A percentile compares a stretch with the other conserved stretches of the same genome.
Conservation (phyloP, 2,329 filamentous ascomycete genomes). For the Shiraia sp. region DNA sequence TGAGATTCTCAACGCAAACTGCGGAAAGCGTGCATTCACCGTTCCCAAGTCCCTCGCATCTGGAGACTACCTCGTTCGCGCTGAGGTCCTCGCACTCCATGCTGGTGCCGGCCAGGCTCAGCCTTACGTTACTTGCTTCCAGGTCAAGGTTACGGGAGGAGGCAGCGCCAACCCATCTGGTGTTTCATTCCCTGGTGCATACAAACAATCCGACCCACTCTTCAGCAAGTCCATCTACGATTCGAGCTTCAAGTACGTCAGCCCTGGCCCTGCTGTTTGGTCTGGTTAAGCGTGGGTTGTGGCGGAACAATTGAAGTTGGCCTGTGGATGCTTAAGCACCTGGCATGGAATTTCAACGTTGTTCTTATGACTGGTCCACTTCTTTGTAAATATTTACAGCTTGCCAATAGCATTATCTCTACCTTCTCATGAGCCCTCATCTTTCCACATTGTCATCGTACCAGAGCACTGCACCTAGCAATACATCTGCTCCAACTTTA, state of each 20-base stretch:
- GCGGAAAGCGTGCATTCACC: constrained; percentile 41
- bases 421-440: background rate
- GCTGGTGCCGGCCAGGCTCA: constrained; percentile 37
- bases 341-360: background rate
- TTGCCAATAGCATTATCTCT: background rate
- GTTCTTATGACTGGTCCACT: background rate
- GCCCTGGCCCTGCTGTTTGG: constrained; percentile 39
- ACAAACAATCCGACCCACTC: constrained; percentile 38
- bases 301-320: background rate
- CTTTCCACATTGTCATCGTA: constrained; percentile 24
- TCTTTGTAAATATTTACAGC: constrained; percentile 8
- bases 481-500: constrained; percentile 50
- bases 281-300: constrained; percentile 31
- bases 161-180: constrained; percentile 38
- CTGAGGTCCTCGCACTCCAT: constrained; percentile 41
- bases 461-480: constrained; percentile 45
- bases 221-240: constrained; percentile 42
- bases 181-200: constrained; percentile 41
- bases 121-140: constrained; percentile 43
- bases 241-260: constrained; percentile 39
- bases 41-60: constrained; percentile 39
- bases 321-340: constrained; percentile 5
- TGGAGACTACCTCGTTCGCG: constrained; percentile 40
- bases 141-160: constrained; percentile 43
- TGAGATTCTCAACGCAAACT: constrained; percentile 46